Percentiles rank a stretch among this genome's conserved stretches.
phyloP scores from a whole-genome alignment of 768 basidiomycete genomes.

The Cubamyces sp. region DNA sequence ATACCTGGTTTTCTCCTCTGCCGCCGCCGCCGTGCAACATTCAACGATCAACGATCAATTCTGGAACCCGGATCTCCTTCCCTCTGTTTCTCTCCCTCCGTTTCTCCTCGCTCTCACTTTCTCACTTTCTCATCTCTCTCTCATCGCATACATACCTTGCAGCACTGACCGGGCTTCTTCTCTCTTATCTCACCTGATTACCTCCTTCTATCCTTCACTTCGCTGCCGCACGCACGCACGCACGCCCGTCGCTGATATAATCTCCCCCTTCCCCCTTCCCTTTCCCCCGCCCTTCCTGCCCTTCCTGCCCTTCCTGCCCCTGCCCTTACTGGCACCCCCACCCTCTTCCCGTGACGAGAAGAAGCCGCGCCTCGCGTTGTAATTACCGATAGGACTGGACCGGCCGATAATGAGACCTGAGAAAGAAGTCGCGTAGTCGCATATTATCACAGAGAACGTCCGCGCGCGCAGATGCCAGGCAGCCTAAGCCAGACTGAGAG shows the following conservation, averaged over 20 bases:
- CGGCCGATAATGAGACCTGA: conserved; percentile 16
- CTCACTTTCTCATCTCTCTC: too few species aligned
- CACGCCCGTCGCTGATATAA: conserved; percentile 2
- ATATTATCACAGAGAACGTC: too few species aligned
- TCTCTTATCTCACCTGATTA: too few species aligned
- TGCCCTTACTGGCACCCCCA: background rate
- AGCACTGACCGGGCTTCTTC: too few species aligned
- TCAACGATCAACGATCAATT: too few species aligned
- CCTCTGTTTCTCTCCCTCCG: background rate
- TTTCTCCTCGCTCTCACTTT: background rate
- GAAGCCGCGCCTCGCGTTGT: background rate
- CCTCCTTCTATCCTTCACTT: background rate
- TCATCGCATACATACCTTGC: background rate
- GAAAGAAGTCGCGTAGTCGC: conserved; percentile 25
- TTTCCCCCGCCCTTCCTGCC: background rate
- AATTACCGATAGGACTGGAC: conserved; percentile 11
- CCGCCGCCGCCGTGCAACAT: background rate
- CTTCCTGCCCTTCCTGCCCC: background rate
- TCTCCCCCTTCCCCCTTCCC: background rate
- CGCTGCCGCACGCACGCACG: background rate
- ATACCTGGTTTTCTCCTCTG: background rate
- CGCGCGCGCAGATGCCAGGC: too few species aligned
- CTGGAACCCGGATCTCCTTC: background rate
- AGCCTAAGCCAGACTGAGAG: too few species aligned
- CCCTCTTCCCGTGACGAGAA: background rate